phyloP scores from a whole-genome alignment of 208 protist species.

The Trypanosoma melophagium region DNA sequence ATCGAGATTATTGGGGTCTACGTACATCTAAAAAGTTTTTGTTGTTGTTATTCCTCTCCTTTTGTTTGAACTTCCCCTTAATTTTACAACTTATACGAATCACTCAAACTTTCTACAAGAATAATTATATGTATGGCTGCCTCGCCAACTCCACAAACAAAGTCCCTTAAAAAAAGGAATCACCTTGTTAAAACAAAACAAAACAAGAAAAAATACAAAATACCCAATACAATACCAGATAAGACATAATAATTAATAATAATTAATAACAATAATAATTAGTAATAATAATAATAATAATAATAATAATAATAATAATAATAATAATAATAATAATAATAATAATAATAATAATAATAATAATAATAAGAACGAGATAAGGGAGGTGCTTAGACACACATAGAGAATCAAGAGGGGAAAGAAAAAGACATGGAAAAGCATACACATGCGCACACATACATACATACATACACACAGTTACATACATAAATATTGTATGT shows the following conservation, averaged over 20 bases:
- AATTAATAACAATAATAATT: too few relatives aligned
- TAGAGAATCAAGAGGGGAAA: constrained; percentile 10
- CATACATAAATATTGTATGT: too few relatives aligned
- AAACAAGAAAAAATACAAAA: background rate
- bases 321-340: background rate
- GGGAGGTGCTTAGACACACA: background rate
- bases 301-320: background rate
- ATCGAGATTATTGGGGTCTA: constrained; percentile 16
- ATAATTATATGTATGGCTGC: background rate
- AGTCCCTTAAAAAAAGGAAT: too few relatives aligned
- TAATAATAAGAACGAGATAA: constrained; percentile 3
- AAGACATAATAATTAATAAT: too few relatives aligned
- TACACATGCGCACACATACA: background rate
- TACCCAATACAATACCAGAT: too few relatives aligned
- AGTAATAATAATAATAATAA: too few relatives aligned
- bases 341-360: constrained; percentile 8
- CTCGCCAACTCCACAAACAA: too few relatives aligned
- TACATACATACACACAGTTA: background rate
- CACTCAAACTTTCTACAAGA: too few relatives aligned
- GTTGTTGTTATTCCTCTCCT: background rate
- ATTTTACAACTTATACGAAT: too few relatives aligned
- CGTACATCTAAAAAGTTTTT: background rate
- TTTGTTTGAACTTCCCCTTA: background rate
- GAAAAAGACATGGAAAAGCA: background rate
- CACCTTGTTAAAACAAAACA: background rate